These are phyloP conservation scores for Globisporangium alternatum DNA, from an alignment of 352 stramenopile species.

Conservation along the genomic window DNA sequence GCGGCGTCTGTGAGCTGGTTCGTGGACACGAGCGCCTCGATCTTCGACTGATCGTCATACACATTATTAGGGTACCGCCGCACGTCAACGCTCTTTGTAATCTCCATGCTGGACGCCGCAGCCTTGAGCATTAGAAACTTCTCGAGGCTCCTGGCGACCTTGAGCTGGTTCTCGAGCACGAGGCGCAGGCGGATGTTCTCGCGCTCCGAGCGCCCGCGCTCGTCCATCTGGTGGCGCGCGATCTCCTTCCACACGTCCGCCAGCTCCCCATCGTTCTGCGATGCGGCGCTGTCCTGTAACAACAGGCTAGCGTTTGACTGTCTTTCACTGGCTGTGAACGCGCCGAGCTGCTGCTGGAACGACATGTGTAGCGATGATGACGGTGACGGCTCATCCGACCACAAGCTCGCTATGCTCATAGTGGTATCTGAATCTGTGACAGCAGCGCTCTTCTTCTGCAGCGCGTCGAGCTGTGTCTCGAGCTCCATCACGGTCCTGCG, in stretches of 20 bases:
- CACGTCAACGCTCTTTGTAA: neutral
- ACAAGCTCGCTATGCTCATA: neutral
- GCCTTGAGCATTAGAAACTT: constrained; percentile 12
- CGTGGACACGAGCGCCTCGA: neutral
- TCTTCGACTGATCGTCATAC: neutral
- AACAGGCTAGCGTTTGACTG: neutral
- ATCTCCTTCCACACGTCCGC: constrained; percentile 11
- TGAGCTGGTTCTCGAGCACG: too few species aligned
- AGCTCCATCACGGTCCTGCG: constrained; percentile 31
- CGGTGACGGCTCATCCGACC: neutral
- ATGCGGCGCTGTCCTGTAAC: neutral
- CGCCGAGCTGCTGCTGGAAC: neutral
- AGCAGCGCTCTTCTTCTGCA: neutral
- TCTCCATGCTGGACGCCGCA: neutral
- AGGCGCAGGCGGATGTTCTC: too few species aligned
- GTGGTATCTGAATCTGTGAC: neutral
- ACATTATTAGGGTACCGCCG: neutral
- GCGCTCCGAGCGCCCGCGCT: constrained; percentile 17
- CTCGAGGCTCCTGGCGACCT: constrained; percentile 30
- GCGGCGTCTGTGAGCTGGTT: neutral
- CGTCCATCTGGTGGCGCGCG: neutral
- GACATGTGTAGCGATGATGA: neutral
- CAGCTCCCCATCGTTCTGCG: neutral
- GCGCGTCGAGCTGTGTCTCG: constrained; percentile 6
- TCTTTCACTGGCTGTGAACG: neutral